Evolutionary conservation across 164 flowering plant species (phyloP), one percentile per base, ranked within the genome.

Genomic region (Magnolia changhungtana): DNA sequence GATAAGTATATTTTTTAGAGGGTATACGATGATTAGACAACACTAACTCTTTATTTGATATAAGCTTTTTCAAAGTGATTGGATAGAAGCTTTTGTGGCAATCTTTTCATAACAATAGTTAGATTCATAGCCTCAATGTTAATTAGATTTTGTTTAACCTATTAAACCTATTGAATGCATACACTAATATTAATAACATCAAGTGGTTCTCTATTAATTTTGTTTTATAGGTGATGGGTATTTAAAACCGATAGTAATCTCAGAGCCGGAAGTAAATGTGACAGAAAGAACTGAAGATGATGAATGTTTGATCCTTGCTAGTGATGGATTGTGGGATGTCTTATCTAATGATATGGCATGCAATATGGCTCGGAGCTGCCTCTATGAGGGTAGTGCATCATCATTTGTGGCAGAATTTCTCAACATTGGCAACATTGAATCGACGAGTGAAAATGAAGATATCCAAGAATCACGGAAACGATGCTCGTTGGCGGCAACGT

Each of bases 261-360:
- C 89, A 2, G 88, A 87, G 67, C 93, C 93, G 3, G 93, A 90
- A 71, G 68, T 87, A 11, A 83, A 86, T 23, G 21, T 89, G 24
- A 86, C 85, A 0, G 79, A 74, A 58, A 84, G 91, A 71, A 78
- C 78, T 64, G 64, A 80, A 5, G 86, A 82, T 21, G 93, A 90
- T 45, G 88, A 90, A 63, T 87, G 84, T 76, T 78, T 90, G 45
- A 88, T 90, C 52, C 85, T 90, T 7, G 91, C 93, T 20, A 88
- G 91, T 77, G 93, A 90, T 78, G 93, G 93, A 27, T 23, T 90
- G 75, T 90, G 93, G 91, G 91, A 90, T 76, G 93, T 90, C 7
- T 13, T 90, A 31, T 71, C 93, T 1, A 84, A 77, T 23, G 85
- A 86, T 0, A 14, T 82, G 83, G 89, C 88, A 7, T 87, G 91